phyloP scores from a whole-genome alignment of 768 basidiomycete genomes.

The Hypsizygus marmoreus region DNA sequence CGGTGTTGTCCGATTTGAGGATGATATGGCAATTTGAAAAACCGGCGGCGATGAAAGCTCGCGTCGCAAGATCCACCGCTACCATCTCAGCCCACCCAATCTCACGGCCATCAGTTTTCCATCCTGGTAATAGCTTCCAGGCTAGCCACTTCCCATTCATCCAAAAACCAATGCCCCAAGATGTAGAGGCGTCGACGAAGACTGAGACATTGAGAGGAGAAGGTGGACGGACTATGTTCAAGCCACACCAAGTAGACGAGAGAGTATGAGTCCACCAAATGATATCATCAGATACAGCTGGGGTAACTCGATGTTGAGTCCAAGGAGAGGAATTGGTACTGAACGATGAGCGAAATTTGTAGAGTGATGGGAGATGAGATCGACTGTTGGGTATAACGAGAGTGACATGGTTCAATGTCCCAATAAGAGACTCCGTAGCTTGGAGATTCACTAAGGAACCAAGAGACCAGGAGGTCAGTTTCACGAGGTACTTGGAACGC shows the following conservation, averaged over 20 bases:
- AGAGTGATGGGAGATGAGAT: slow-evolving; percentile 30
- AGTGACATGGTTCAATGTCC: slow-evolving; percentile 38
- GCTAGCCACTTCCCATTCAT: neutral
- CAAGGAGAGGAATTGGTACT: slow-evolving; percentile 10
- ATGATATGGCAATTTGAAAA: slow-evolving; percentile 27
- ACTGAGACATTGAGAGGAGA: slow-evolving; percentile 12
- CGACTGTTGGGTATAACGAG: slow-evolving; percentile 31
- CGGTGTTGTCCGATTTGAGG: slow-evolving; percentile 37
- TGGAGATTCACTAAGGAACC: slow-evolving; percentile 11
- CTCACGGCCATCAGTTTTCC: neutral
- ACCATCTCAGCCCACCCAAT: slow-evolving; percentile 43
- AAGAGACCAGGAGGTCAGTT: slow-evolving; percentile 21
- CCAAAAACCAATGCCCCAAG: neutral
- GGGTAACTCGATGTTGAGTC: slow-evolving; percentile 12
- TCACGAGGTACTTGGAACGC: slow-evolving; percentile 25
- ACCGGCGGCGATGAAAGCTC: slow-evolving; percentile 22
- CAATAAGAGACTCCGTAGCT: slow-evolving; percentile 27
- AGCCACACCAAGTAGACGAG: slow-evolving; percentile 9
- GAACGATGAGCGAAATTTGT: slow-evolving; percentile 28
- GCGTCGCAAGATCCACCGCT: slow-evolving; percentile 37
- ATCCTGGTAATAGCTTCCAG: neutral
- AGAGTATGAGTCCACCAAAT: slow-evolving; percentile 27
- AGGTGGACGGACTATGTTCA: slow-evolving; percentile 13
- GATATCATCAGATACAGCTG: slow-evolving; percentile 19
- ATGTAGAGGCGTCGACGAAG: neutral